Conservation (phyloP, 441 rosid genomes). For the Populus hybrid region DNA sequence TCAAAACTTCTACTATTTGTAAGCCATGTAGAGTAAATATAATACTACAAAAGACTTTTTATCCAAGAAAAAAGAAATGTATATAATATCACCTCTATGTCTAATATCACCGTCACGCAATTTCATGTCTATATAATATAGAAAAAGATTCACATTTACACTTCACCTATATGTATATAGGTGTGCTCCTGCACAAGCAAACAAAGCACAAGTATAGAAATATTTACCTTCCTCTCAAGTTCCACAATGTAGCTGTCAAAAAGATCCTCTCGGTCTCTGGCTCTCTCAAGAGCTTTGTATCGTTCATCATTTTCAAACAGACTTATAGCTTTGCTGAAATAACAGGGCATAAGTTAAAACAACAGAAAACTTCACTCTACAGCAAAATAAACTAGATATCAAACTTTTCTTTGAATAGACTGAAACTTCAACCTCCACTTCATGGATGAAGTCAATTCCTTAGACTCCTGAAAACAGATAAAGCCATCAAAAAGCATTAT, state of each 20-base stretch:
- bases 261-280: slow-evolving; percentile 90
- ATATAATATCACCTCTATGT: not conserved
- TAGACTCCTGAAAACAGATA: slow-evolving; percentile 62
- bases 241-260: slow-evolving; percentile 84
- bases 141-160: slow-evolving; percentile 1
- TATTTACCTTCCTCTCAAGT: slow-evolving; percentile 84
- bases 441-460: slow-evolving; percentile 76
- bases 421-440: slow-evolving; percentile 79
- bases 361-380: slow-evolving; percentile 17
- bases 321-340: slow-evolving; percentile 76
- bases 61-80: not conserved
- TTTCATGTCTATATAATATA: not conserved
- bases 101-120: too few species aligned
- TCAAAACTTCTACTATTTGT: not conserved
- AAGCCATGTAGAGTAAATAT: not conserved
- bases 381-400: slow-evolving; percentile 10
- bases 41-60: not conserved
- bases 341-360: slow-evolving; percentile 28
- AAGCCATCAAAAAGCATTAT: slow-evolving; percentile 21
- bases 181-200: not conserved
- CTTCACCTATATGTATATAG: not conserved
- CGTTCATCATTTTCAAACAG: slow-evolving; percentile 95
- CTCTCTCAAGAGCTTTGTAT: slow-evolving; percentile 88
- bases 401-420: slow-evolving; percentile 9
- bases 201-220: not conserved